Evolutionary conservation across 164 flowering plant genomes (phyloP).

Genomic region (Stephania japonica): DNA sequence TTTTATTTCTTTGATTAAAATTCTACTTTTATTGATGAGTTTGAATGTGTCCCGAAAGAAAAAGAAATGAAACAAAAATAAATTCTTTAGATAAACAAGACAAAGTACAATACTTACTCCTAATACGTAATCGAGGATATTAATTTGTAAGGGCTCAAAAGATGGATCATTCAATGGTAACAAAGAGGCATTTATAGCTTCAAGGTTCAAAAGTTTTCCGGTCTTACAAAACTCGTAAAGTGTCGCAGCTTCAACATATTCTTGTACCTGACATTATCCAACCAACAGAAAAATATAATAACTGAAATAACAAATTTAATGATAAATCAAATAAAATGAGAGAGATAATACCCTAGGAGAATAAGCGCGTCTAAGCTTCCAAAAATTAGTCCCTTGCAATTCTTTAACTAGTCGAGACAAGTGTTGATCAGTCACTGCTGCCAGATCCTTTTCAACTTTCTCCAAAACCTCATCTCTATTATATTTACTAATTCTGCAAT

Average conservation of each 20-base stretch:
- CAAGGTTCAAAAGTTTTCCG: slow-evolving; percentile 71
- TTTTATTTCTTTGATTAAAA: background rate
- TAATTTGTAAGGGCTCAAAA: slow-evolving; percentile 76
- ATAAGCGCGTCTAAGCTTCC: slow-evolving; percentile 96
- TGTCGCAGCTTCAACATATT: slow-evolving; percentile 92
- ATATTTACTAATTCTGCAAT: slow-evolving; percentile 59
- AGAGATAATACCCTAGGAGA: slow-evolving; percentile 71
- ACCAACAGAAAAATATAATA: slow-evolving; percentile 14
- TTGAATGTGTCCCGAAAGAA: too few species aligned
- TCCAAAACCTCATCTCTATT: slow-evolving; percentile 79
- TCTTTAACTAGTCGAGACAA: slow-evolving; percentile 66
- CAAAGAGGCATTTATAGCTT: slow-evolving; percentile 65
- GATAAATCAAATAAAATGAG: slow-evolving; percentile 5
- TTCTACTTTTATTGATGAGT: too few species aligned
- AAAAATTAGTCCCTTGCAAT: slow-evolving; percentile 82
- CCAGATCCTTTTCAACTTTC: slow-evolving; percentile 83
- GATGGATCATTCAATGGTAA: slow-evolving; percentile 59
- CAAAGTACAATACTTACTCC: slow-evolving; percentile 51
- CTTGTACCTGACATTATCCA: slow-evolving; percentile 63
- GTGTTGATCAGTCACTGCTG: slow-evolving; percentile 51
- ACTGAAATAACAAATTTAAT: background rate
- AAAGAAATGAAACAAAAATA: background rate
- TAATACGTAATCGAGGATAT: slow-evolving; percentile 74
- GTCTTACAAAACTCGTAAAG: slow-evolving; percentile 71
- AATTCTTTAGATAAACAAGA: background rate